Conservation (phyloP, 495 filamentous ascomycete genomes). For the Trichodelitschia bisporula region DNA sequence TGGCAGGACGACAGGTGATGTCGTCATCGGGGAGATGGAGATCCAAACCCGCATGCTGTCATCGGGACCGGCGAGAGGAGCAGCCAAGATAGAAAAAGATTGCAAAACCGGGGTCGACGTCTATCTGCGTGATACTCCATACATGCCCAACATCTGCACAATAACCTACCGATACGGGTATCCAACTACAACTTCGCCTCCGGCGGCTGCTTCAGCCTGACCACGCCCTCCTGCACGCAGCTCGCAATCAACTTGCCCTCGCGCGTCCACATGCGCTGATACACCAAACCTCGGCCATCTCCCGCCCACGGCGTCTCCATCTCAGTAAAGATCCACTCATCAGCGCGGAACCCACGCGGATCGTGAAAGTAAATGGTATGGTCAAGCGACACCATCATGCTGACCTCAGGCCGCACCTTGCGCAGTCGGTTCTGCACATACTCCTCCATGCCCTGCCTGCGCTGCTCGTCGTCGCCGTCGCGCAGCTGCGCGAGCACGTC, state of each 20-base stretch:
- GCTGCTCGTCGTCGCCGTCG: conserved; percentile 8
- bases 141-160: no score
- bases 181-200: no score
- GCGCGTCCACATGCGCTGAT: conserved; percentile 64
- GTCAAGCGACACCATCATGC: conserved; percentile 94
- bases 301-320: conserved; percentile 88
- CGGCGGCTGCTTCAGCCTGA: background rate
- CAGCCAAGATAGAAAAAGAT: no score
- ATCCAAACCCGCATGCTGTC: no score
- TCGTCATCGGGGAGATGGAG: no score
- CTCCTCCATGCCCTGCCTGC: background rate
- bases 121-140: no score
- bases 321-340: conserved; percentile 87
- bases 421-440: background rate
- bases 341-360: conserved; percentile 49
- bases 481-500: conserved; percentile 7
- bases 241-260: conserved; percentile 68
- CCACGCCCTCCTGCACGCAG: conserved; percentile 37
- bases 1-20: no score
- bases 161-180: no score
- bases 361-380: conserved; percentile 91
- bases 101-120: no score
- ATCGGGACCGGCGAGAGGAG: no score
- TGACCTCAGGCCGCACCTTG: conserved; percentile 26
- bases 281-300: conserved; percentile 66